These are phyloP conservation scores for Bryopsis sp. DNA, from an alignment of 139 green algal genomes.

Conservation along the genomic window DNA sequence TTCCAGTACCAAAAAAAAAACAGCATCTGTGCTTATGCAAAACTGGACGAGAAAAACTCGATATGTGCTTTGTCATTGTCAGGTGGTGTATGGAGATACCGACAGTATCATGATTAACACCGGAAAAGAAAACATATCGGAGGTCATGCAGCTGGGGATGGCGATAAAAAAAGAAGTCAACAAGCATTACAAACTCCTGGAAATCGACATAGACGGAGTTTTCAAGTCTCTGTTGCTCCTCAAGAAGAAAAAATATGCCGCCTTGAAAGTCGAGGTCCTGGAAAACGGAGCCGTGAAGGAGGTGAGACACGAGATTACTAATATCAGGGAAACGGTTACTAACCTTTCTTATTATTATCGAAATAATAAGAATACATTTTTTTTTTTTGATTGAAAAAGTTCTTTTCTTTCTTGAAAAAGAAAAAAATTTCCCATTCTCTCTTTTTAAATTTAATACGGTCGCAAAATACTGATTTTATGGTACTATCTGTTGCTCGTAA, in stretches of 20 bases:
- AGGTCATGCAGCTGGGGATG: conserved; percentile 53
- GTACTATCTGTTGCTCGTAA: too few relatives aligned
- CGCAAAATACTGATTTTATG: too few relatives aligned
- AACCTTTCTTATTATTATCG: too few relatives aligned
- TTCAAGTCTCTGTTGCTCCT: conserved; percentile 95
- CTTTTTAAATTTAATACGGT: too few relatives aligned
- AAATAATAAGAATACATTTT: too few relatives aligned
- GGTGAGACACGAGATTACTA: conserved; percentile 35
- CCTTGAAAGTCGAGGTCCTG: conserved; percentile 67
- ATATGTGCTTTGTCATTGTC: too few relatives aligned
- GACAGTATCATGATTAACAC: conserved; percentile 97
- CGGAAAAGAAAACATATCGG: conserved; percentile 41
- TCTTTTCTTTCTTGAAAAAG: too few relatives aligned
- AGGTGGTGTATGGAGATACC: conserved; percentile 97
- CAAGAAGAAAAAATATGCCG: conserved; percentile 99
- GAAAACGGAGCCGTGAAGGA: conserved; percentile 37
- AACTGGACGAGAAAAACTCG: too few relatives aligned
- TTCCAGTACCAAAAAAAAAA: too few relatives aligned
- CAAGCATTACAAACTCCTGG: conserved; percentile 77
- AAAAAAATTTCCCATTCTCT: too few relatives aligned
- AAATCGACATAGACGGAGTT: conserved; percentile 95
- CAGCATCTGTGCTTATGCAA: too few relatives aligned
- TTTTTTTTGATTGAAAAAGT: too few relatives aligned
- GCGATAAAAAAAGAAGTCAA: conserved; percentile 65
- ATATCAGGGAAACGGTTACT: conserved; percentile 7